Evolutionary conservation across 2,329 filamentous ascomycete genomes (phyloP).

Genomic region (Thelonectria blattea): DNA sequence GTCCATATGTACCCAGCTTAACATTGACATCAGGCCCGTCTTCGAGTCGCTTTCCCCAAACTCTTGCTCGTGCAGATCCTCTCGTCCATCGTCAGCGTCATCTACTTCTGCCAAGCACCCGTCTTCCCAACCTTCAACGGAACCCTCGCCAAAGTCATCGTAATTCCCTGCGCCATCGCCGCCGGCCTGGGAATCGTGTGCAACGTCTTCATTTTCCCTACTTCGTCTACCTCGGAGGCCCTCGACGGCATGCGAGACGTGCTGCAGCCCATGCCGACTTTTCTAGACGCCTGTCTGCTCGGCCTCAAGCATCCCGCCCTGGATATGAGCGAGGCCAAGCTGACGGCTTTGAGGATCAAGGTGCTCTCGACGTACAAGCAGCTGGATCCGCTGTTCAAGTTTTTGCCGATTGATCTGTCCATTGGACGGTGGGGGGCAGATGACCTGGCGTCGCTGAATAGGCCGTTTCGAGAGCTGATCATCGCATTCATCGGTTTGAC

Average conservation of each 20-base stretch:
- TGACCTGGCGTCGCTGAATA: not conserved
- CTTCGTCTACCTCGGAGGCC: constrained; percentile 54
- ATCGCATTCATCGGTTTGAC: constrained; percentile 13
- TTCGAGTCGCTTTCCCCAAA: constrained; percentile 54
- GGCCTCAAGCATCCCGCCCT: constrained; percentile 10
- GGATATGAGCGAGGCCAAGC: constrained; percentile 3
- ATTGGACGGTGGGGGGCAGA: constrained; percentile 11
- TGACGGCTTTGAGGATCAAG: not conserved
- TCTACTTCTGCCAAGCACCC: constrained; percentile 53
- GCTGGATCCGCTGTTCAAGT: constrained; percentile 6
- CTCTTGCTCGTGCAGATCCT: constrained; percentile 52
- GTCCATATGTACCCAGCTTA: too few relatives aligned
- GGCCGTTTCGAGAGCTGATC: constrained; percentile 4
- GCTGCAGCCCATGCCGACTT: constrained; percentile 3
- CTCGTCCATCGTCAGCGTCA: constrained; percentile 52
- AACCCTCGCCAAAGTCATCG: constrained; percentile 37
- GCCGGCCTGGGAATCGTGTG: constrained; percentile 52
- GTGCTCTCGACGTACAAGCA: constrained; percentile 8
- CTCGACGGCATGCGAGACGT: constrained; percentile 33
- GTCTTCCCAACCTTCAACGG: constrained; percentile 49
- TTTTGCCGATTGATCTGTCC: constrained; percentile 18
- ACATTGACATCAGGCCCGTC: too few relatives aligned
- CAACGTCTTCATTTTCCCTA: constrained; percentile 54
- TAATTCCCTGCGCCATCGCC: constrained; percentile 50
- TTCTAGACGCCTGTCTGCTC: constrained; percentile 9